Conservation (phyloP, 2,329 filamentous ascomycete species). For the Alternaria burnsii region DNA sequence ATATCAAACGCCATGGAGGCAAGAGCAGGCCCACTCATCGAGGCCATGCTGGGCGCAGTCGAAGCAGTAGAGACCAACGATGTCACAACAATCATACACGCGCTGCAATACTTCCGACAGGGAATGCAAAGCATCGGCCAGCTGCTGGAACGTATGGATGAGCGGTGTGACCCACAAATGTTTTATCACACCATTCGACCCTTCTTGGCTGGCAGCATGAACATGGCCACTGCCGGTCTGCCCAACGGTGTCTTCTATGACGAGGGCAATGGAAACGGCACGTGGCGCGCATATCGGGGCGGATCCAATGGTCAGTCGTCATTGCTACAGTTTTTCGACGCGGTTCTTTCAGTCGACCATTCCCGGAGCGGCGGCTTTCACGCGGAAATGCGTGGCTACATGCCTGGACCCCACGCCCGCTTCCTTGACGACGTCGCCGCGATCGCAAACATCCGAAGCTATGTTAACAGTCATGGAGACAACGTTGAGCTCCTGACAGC, state of each 20-base stretch:
- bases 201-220: slow-evolving; percentile 62
- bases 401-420: slow-evolving; percentile 62
- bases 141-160: slow-evolving; percentile 61
- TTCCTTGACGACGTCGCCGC: slow-evolving; percentile 59
- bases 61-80: slow-evolving; percentile 55
- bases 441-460: slow-evolving; percentile 57
- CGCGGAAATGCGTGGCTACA: slow-evolving; percentile 63
- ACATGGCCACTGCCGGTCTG: slow-evolving; percentile 61
- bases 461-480: slow-evolving; percentile 46
- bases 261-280: slow-evolving; percentile 57
- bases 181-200: slow-evolving; percentile 64
- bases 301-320: slow-evolving; percentile 66
- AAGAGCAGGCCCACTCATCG: slow-evolving; percentile 57
- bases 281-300: slow-evolving; percentile 62
- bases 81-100: slow-evolving; percentile 46
- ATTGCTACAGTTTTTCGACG: slow-evolving; percentile 63
- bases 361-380: slow-evolving; percentile 46
- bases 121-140: slow-evolving; percentile 52
- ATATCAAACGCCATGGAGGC: slow-evolving; percentile 64
- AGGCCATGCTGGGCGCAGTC: slow-evolving; percentile 58
- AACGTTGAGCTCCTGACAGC: slow-evolving; percentile 51
- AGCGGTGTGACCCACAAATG: slow-evolving; percentile 57
- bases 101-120: slow-evolving; percentile 53
- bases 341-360: slow-evolving; percentile 61
- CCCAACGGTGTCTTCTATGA: slow-evolving; percentile 64